Percentiles rank a stretch among this genome's conserved stretches.
Evolutionary conservation across 2,329 filamentous ascomycete genomes (phyloP).

Genomic region (Chaetomiaceae sp.): DNA sequence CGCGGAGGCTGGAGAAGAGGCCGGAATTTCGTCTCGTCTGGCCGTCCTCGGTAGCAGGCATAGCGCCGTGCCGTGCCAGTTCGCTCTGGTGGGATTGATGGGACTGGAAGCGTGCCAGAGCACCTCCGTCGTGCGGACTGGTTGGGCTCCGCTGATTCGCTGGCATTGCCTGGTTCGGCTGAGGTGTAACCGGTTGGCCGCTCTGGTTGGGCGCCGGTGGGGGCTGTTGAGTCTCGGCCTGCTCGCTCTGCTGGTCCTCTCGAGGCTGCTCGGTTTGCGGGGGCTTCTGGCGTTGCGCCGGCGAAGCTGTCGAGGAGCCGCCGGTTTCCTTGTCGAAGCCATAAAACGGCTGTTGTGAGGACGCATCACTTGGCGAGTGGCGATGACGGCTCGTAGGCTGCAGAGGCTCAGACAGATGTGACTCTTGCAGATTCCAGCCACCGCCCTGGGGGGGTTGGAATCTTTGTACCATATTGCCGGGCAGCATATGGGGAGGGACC

Average conservation of each 20-base stretch:
- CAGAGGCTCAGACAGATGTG: constrained; percentile 49
- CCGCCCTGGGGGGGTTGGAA: constrained; percentile 42
- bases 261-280: constrained; percentile 30
- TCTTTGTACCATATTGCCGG: constrained; percentile 38
- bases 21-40: constrained; percentile 38
- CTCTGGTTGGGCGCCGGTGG: constrained; percentile 1
- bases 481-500: constrained; percentile 20
- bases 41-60: constrained; percentile 34
- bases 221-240: constrained; percentile 4
- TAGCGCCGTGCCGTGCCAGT: constrained; percentile 34
- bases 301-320: constrained; percentile 18
- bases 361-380: constrained; percentile 30
- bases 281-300: constrained; percentile 40
- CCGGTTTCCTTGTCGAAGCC: constrained; percentile 53
- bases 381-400: constrained; percentile 37
- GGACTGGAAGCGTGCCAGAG: constrained; percentile 36
- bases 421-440: constrained; percentile 53
- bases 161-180: constrained; percentile 9
- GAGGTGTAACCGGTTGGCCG: constrained; percentile 4
- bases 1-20: constrained; percentile 51
- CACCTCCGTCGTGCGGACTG: constrained; percentile 9
- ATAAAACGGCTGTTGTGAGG: constrained; percentile 32
- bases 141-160: constrained; percentile 6
- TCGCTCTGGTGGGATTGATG: constrained; percentile 35
- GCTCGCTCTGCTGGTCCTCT: constrained; percentile 9